Base-by-base conservation (phyloP, 2,329 filamentous ascomycete genomes). In the Ceratocystis diversiconidia region DNA sequence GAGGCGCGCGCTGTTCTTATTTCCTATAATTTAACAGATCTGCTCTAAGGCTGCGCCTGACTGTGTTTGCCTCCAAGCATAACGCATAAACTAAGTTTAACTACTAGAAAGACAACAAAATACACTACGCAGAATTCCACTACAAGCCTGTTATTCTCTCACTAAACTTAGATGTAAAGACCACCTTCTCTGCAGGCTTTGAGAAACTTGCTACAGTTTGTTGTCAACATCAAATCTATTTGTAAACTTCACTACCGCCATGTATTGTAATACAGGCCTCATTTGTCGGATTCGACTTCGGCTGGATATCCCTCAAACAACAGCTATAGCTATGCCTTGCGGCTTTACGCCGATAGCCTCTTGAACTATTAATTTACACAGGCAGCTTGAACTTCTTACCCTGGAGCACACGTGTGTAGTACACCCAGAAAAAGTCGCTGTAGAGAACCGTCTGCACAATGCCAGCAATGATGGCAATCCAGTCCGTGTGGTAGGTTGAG, bases 381-480 rank as follows among this genome's bases (percentile, higher is more conserved):
- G 89, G 89, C 67, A 92, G 80, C 76, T 90, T 89, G 76, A 92
- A 92, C 79, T 90, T 92, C 81, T 90, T 89, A 71, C 89, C 89
- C 79, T 92, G 90, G 77, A 92, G 79, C 61, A 92, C 87, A 85
- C 96, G 97, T 68, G 88, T 96, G 79, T 96, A 99, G 80, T 99
- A 99, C 73, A 99, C 92, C 82, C 92, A 99, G 83, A 99, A 99
- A 80, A 99, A 99, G 79, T 99, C 94, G 69, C 90, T 95, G 79
- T 99, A 99, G 67, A 99, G 80, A 61, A 99, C 78, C 0, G 94
- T 99, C 80, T 99, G 94, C 69, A 97, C 79, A 65, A 97, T 82
- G 12, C 94, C 94, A 2, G 95, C 94, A 69, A 94, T 73, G 63
- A 96, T 87, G 22, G 92, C 88, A 70, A 96, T 95, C 69, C 86